Evolutionary conservation across 768 basidiomycete genomes (phyloP), one percentile per base, ranked within the genome.

Genomic region (Amanita phalloides): DNA sequence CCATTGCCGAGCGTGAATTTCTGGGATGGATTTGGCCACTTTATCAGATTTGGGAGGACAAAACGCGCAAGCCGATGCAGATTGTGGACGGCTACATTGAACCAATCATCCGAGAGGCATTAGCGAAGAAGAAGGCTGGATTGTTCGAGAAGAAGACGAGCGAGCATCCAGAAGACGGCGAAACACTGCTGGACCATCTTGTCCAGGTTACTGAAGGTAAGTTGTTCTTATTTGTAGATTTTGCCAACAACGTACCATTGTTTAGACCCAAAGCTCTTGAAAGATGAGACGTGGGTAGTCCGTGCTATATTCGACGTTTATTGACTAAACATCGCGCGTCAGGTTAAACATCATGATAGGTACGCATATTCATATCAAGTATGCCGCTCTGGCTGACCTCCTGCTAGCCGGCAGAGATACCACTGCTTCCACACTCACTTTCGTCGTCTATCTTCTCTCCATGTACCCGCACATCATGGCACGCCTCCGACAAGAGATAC

Each of bases 401-500:
- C 21, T 52, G 23, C 23, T 57, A 65, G 73, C 73, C 45, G 74
- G 73, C 23, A 62, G 73, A 43, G 75, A 75, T 53, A 74, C 74
- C 1, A 76, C 73, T 1, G 71, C 73, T 20, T 58, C 70, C 3
- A 72, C 73, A 0, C 61, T 76, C 8, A 74, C 72, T 0, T 74
- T 72, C 53, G 56, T 66, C 2, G 54, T 72, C 4, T 72, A 74
- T 54, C 62, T 70, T 61, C 71, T 84, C 9, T 68, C 82, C 20
- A 71, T 71, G 56, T 68, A 84, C 56, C 76, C 78, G 0, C 58
- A 68, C 1, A 68, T 81, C 44, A 61, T 71, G 14, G 32, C 55
- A 1, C 73, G 76, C 5, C 69, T 84, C 21, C 73, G 78, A 1
- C 67, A 77, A 48, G 83, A 86, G 64, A 73, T 86, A 44, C 61